These are phyloP conservation scores for Glycine latifolia DNA, from an alignment of 306 rosid species.

Conservation along the genomic window DNA sequence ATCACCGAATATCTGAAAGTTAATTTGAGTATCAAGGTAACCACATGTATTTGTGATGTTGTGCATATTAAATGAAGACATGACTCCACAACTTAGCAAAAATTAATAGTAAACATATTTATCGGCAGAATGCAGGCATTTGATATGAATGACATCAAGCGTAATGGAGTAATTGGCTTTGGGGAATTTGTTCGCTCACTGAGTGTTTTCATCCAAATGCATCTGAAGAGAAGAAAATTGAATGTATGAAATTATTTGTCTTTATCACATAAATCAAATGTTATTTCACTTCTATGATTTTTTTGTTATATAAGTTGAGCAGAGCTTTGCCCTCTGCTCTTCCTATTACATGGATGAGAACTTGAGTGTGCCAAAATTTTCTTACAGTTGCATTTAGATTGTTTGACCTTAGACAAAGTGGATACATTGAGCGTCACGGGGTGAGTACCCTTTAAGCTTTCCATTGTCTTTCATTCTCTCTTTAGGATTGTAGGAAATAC, in stretches of 20 bases:
- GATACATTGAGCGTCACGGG: too few species aligned
- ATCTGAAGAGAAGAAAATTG: conserved; percentile 63
- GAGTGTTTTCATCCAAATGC: conserved; percentile 75
- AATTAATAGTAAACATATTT: neutral
- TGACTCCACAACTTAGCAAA: neutral
- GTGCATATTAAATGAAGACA: neutral
- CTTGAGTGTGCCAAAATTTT: too few species aligned
- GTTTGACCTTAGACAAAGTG: too few species aligned
- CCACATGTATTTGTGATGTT: too few species aligned
- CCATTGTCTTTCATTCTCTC: too few species aligned
- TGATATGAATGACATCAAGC: conserved; percentile 74
- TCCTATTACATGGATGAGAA: too few species aligned
- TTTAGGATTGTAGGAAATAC: too few species aligned
- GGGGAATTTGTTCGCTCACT: conserved; percentile 85
- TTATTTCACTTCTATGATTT: neutral
- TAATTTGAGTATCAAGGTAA: neutral
- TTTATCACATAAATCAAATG: conserved; percentile 27
- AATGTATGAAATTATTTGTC: conserved; percentile 57
- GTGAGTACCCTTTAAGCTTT: too few species aligned
- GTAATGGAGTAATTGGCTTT: conserved; percentile 71
- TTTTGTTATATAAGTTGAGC: neutral
- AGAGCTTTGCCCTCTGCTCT: neutral
- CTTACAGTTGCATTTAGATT: too few species aligned
- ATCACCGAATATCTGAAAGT: neutral
- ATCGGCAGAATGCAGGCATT: conserved; percentile 60